Base-by-base conservation (phyloP, 2,329 filamentous ascomycete species). In the Curvularia spicifera region DNA sequence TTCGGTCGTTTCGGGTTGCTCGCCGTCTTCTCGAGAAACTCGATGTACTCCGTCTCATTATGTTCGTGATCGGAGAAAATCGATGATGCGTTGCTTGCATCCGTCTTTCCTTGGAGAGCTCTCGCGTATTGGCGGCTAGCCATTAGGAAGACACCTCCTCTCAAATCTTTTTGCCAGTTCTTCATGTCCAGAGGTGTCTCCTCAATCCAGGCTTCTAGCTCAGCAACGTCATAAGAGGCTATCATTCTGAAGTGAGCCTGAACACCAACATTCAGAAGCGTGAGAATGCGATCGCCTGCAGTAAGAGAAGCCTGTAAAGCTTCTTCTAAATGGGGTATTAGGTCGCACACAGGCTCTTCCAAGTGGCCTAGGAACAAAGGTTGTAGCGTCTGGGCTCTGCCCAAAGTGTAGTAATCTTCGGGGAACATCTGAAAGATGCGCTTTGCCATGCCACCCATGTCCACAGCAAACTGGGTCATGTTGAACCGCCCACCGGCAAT, bases 81-180 rank as follows among this genome's bases (percentile, higher is more conserved):
- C 18, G 83, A 79, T 0, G 80, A 69, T 0, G 87, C 76, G 9
- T 83, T 78, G 10, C 78, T 75, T 2, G 77, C 76, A 10, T 76
- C 76, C 0, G 91, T 93, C 74, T 92, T 93, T 53, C 91, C 91
- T 71, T 92, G 89, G 20, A 93, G 77, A 22, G 91, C 89, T 48
- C 89, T 85, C 50, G 83, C 85, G 24, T 85, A 82, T 71, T 93
- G 90, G 49, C 88, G 80, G 3, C 89, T 81, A 2, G 85, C 83
- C 59, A 90, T 85, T 6, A 93, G 78, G 51, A 92, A 80, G 0
- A 87, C 86, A 2, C 91, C 91, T 15, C 91, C 91, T 57, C 89
- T 83, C 1, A 89, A 84, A 67, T 93, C 90, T 44, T 83, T 80
- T 46, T 87, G 81, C 90, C 90, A 93, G 49, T 89, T 86, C 1